Evolutionary conservation across 768 basidiomycete genomes (phyloP).

Genomic region (Lepiota brunneoincarnata): DNA sequence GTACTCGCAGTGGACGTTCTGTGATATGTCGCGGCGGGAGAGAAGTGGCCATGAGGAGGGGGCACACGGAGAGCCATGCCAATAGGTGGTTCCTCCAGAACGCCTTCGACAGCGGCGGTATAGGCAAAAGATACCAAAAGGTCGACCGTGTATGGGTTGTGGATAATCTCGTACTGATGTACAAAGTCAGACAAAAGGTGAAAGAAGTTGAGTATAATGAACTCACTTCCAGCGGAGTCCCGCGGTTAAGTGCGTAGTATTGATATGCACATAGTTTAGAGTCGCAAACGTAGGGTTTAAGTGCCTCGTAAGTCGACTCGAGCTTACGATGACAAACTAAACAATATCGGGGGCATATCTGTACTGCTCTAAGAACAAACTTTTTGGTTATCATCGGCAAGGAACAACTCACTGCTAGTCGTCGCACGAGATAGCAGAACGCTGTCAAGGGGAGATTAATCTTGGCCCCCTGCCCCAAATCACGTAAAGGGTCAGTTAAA

Average conservation of each 20-base stretch:
- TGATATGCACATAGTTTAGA: conserved; percentile 66
- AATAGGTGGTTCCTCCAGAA: conserved; percentile 55
- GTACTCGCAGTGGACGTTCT: neutral
- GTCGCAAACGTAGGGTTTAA: conserved; percentile 75
- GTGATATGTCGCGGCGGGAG: neutral
- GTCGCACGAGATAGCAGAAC: conserved; percentile 63
- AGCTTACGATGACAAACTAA: conserved; percentile 69
- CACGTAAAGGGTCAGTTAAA: conserved; percentile 57
- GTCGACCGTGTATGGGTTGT: conserved; percentile 63
- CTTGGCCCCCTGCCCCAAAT: conserved; percentile 26
- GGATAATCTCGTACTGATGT: conserved; percentile 63
- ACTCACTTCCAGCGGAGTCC: conserved; percentile 63
- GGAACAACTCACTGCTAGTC: conserved; percentile 46
- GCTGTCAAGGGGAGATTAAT: conserved; percentile 64
- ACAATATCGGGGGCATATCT: conserved; percentile 70
- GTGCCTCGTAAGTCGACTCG: conserved; percentile 47
- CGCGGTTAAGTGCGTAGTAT: conserved; percentile 62
- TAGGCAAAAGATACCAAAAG: conserved; percentile 66
- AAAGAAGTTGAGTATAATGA: neutral
- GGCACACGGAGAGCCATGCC: conserved; percentile 60
- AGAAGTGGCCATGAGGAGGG: conserved; percentile 23
- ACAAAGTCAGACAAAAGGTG: neutral
- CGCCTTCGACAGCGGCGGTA: conserved; percentile 48
- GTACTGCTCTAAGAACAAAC: neutral
- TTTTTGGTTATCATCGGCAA: neutral